Percentiles rank a stretch among this genome's conserved stretches.
phyloP scores from a whole-genome alignment of 441 rosid species.

The Croton setiger region DNA sequence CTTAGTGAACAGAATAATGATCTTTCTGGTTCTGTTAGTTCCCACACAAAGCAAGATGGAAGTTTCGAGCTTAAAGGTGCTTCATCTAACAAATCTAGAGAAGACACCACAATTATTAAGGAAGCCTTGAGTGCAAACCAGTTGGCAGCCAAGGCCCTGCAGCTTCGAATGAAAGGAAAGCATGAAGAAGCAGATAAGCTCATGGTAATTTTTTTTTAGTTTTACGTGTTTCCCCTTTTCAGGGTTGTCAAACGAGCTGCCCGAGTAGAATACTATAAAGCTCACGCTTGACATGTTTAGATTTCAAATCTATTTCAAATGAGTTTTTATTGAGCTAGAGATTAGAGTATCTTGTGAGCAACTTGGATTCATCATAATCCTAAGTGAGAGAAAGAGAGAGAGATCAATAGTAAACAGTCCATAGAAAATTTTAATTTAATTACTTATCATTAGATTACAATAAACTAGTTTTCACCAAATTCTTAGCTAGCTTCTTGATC shows the following conservation, averaged over 20 bases:
- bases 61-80: conserved; percentile 24
- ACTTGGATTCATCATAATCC: too few species aligned
- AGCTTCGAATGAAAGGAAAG: conserved; percentile 83
- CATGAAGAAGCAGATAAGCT: conserved; percentile 75
- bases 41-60: conserved; percentile 25
- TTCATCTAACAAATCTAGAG: conserved; percentile 24
- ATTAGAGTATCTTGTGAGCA: too few species aligned
- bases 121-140: conserved; percentile 65
- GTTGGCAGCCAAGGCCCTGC: conserved; percentile 85
- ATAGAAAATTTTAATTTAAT: too few species aligned
- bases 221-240: neutral
- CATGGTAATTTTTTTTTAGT: conserved; percentile 39
- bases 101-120: conserved; percentile 20
- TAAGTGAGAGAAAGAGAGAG: too few species aligned
- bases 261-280: too few species aligned
- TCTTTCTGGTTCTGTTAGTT: conserved; percentile 26
- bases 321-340: too few species aligned
- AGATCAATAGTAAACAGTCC: too few species aligned
- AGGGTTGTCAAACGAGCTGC: too few species aligned
- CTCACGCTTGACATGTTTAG: too few species aligned
- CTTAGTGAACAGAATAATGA: conserved; percentile 35
- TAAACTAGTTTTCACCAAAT: neutral
- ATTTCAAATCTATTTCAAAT: too few species aligned
- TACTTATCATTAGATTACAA: too few species aligned
- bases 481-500: neutral